A percentile compares a stretch with the other conserved stretches of the same genome.
Conservation (phyloP, 108 stramenopile species). For the Fragilariopsis cylindrus region DNA sequence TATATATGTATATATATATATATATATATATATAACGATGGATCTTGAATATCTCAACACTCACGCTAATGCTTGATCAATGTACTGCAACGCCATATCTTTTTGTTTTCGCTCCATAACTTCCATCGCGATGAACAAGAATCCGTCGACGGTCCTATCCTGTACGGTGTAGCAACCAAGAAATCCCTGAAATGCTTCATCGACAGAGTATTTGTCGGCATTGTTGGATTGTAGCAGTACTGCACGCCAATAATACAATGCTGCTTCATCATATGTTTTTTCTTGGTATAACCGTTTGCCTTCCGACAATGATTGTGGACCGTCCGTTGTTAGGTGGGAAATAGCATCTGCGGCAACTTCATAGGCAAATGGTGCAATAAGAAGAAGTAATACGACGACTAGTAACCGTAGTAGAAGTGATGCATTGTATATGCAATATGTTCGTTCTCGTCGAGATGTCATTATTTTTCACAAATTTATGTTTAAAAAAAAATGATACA, state of each 20-base stretch:
- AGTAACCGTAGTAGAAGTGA: neutral
- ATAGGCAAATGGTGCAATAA: neutral
- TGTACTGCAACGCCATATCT: constrained; percentile 67
- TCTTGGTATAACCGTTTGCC: constrained; percentile 47
- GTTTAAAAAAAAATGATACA: neutral
- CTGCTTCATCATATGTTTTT: constrained; percentile 53
- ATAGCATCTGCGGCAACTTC: constrained; percentile 20
- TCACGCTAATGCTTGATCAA: constrained; percentile 58
- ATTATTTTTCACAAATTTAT: neutral
- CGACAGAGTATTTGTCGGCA: constrained; percentile 48
- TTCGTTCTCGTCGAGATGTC: neutral
- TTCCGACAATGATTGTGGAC: constrained; percentile 50
- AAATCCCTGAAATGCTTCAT: constrained; percentile 69
- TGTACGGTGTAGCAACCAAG: constrained; percentile 63
- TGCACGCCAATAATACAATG: constrained; percentile 65
- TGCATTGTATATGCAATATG: neutral
- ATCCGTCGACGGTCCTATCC: constrained; percentile 60
- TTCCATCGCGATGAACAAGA: constrained; percentile 66
- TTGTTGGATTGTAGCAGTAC: constrained; percentile 55
- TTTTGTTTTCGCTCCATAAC: constrained; percentile 62
- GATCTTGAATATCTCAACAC: neutral
- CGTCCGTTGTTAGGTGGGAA: constrained; percentile 34
- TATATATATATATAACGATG: neutral
- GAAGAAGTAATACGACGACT: neutral
- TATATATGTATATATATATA: too few relatives aligned